Base-by-base conservation (phyloP, 768 basidiomycete genomes). In the Naganishia randhawae region DNA sequence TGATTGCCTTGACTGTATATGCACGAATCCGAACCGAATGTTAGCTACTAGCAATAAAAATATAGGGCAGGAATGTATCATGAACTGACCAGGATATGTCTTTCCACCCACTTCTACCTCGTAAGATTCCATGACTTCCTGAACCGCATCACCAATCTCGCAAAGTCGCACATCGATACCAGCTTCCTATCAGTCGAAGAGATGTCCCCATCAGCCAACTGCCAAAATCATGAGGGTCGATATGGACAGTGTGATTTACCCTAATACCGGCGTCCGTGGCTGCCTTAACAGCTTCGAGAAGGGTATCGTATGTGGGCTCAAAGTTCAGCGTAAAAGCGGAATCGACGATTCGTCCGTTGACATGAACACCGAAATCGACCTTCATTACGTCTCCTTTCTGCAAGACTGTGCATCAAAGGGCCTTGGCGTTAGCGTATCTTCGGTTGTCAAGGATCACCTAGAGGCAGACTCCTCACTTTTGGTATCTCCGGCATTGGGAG, bases 121-220 rank as follows among this genome's bases (percentile, higher is more conserved):
- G 75, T 97, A 97, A 0, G 90, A 92, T 76, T 97, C 93, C 96
- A 99, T 99, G 1, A 92, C 94, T 78, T 99, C 96, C 80, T 99
- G 95, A 65, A 98, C 94, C 61, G 85, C 85, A 0, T 87, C 92
- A 2, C 88, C 96, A 35, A 99, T 84, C 77, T 98, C 95, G 64
- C 92, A 93, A 62, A 98, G 84, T 62, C 94, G 86, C 0, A 90
- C 90, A 75, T 98, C 96, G 72, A 99, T 97, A 3, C 96, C 96
- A 6, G 95, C 90, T 85, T 94, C 92, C 92, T 94, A 14, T 41
- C 35, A n/a, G 11, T 31, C 14, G 0, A 48, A 39, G 5, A 50
- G 45, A 27, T 25, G 16, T 25, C 10, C 13, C 11, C 48, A 8
- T 2, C 1, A 50, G 9, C 16, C 41, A 27, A 3, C 11, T 27